Percentiles rank a stretch among this genome's conserved stretches.
phyloP scores from a whole-genome alignment of 768 basidiomycete species.

The Ramaria sp. region DNA sequence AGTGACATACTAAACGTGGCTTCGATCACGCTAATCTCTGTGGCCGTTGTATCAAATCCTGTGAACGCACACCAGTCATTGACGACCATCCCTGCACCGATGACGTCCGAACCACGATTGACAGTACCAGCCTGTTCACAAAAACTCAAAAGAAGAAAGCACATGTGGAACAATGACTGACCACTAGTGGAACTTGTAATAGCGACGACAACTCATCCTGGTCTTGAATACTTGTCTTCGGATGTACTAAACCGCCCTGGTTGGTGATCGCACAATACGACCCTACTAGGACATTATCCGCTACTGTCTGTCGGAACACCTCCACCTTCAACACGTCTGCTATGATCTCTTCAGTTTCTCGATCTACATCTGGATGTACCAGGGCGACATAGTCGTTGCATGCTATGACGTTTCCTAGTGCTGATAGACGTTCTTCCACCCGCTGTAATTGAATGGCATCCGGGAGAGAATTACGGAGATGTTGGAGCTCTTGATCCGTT shows the following conservation, averaged over 20 bases:
- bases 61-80: constrained; percentile 99
- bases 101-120: constrained; percentile 95
- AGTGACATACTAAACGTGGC: constrained; percentile 81
- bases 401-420: constrained; percentile 96
- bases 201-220: constrained; percentile 94
- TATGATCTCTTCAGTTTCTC: constrained; percentile 99
- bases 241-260: constrained; percentile 96
- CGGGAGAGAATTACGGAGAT: constrained; percentile 90
- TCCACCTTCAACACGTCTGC: constrained; percentile 98
- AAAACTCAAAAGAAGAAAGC: constrained; percentile 3
- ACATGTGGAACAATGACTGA: constrained; percentile 30
- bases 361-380: constrained; percentile 95
- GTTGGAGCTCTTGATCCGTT: constrained; percentile 96
- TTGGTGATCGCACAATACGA: constrained; percentile 93
- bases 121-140: constrained; percentile 84
- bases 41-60: constrained; percentile 98
- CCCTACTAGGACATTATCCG: constrained; percentile 93
- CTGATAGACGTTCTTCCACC: constrained; percentile 93
- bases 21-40: constrained; percentile 97
- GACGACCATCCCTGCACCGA: constrained; percentile 94
- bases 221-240: constrained; percentile 93
- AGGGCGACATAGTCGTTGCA: constrained; percentile 99
- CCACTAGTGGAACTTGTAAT: constrained; percentile 90
- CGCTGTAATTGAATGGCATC: constrained; percentile 91
- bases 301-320: constrained; percentile 95